A percentile compares a stretch with the other conserved stretches of the same genome.
Conservation (phyloP, 208 protist species). For the Crithidia thermophila region DNA sequence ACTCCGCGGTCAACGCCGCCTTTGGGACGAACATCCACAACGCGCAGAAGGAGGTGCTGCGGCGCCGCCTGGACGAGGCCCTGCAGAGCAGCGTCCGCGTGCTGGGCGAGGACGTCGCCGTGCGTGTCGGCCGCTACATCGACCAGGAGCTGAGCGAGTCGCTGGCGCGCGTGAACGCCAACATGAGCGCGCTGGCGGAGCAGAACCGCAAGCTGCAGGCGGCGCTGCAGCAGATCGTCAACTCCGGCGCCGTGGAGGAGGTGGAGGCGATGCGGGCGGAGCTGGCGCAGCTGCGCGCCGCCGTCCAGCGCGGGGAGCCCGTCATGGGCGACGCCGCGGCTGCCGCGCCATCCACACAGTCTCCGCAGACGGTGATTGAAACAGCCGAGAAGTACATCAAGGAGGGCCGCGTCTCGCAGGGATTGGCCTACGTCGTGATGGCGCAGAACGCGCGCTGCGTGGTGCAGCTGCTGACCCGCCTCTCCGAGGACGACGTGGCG, state of each 20-base stretch:
- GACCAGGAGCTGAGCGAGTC: conserved; percentile 60
- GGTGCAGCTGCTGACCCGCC: conserved; percentile 46
- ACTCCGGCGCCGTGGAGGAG: conserved; percentile 48
- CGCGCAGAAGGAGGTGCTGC: conserved; percentile 61
- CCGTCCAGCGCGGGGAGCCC: conserved; percentile 16
- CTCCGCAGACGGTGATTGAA: conserved; percentile 68
- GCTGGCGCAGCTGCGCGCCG: conserved; percentile 24
- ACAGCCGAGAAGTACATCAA: conserved; percentile 49
- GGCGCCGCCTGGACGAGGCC: conserved; percentile 72
- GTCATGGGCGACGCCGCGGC: not conserved
- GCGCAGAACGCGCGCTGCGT: conserved; percentile 47
- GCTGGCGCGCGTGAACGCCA: conserved; percentile 47
- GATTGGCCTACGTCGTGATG: conserved; percentile 52
- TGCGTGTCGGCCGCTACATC: conserved; percentile 51
- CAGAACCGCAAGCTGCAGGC: conserved; percentile 70
- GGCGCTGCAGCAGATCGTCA: conserved; percentile 57
- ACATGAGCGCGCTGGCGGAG: conserved; percentile 50
- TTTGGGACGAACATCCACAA: conserved; percentile 49
- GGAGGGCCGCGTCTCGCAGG: conserved; percentile 40
- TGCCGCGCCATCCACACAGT: conserved; percentile 15
- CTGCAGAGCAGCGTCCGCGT: conserved; percentile 59
- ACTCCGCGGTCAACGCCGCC: conserved; percentile 60
- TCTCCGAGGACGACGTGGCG: conserved; percentile 39
- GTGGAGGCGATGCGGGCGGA: conserved; percentile 53
- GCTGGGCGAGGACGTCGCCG: conserved; percentile 56